Evolutionary conservation across 345 rosid genomes (phyloP).

Genomic region (Stellera chamaejasme): DNA sequence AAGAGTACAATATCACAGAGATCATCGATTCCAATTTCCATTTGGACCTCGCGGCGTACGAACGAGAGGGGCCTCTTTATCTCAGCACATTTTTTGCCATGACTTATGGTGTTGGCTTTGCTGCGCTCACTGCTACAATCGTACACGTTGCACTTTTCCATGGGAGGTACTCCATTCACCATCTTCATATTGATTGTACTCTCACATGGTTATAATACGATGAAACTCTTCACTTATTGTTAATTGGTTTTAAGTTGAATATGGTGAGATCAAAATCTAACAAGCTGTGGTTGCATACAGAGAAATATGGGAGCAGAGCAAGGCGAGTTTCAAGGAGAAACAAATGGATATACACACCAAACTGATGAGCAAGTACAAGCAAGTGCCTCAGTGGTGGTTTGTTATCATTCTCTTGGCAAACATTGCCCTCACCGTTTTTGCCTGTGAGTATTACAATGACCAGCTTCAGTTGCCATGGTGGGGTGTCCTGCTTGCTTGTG

Average conservation of each 20-base stretch:
- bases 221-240: neutral
- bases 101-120: conserved; percentile 87
- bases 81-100: conserved; percentile 83
- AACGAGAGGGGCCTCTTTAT: conserved; percentile 72
- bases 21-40: conserved; percentile 70
- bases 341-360: conserved; percentile 65
- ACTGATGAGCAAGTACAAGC: conserved; percentile 68
- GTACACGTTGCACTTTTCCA: conserved; percentile 83
- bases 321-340: conserved; percentile 57
- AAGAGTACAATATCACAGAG: conserved; percentile 61
- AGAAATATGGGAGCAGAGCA: conserved; percentile 90
- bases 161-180: conserved; percentile 49
- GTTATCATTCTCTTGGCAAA: conserved; percentile 54
- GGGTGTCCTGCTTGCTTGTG: conserved; percentile 91
- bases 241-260: neutral
- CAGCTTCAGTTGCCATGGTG: conserved; percentile 99
- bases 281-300: conserved; percentile 21
- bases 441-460: conserved; percentile 77
- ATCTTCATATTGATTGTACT: neutral
- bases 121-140: conserved; percentile 76
- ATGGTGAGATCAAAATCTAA: neutral
- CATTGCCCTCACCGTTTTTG: conserved; percentile 55
- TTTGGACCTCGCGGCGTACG: conserved; percentile 66
- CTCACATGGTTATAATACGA: neutral
- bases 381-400: conserved; percentile 97